Conservation (phyloP, 306 rosid species). For the Sesbania bispinosa region DNA sequence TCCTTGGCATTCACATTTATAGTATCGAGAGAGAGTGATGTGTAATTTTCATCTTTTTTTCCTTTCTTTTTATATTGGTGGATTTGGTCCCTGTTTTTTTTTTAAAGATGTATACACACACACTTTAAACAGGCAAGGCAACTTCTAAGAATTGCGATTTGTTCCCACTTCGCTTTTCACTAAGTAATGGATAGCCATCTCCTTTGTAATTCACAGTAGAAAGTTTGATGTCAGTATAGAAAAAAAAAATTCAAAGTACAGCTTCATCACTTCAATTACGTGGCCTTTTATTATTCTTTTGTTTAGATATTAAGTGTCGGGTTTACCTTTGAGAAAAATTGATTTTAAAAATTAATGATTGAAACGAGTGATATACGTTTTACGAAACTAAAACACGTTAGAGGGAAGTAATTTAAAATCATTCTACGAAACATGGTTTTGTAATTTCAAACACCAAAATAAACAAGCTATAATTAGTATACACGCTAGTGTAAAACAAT, state of each 20-base stretch:
- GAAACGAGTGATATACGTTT: no score
- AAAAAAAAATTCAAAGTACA: no score
- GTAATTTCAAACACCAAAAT: no score
- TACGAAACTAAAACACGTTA: no score
- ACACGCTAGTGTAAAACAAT: no score
- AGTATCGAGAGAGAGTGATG: neutral
- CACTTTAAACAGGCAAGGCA: neutral
- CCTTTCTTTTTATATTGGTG: neutral
- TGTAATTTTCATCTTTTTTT: neutral
- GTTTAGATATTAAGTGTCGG: no score
- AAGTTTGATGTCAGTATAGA: neutral
- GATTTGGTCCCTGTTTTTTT: neutral
- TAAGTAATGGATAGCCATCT: neutral
- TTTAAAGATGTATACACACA: neutral
- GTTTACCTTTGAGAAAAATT: no score
- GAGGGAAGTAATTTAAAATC: no score
- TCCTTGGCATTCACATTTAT: constrained; percentile 30
- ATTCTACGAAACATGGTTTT: no score
- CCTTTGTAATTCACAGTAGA: neutral
- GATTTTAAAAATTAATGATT: no score
- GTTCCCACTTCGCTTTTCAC: constrained; percentile 2
- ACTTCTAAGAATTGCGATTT: neutral
- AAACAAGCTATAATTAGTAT: no score
- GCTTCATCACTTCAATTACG: neutral
- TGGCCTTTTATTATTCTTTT: neutral